phyloP scores from a whole-genome alignment of 2,329 filamentous ascomycete genomes.

The Malbranchea cinnamomea region DNA sequence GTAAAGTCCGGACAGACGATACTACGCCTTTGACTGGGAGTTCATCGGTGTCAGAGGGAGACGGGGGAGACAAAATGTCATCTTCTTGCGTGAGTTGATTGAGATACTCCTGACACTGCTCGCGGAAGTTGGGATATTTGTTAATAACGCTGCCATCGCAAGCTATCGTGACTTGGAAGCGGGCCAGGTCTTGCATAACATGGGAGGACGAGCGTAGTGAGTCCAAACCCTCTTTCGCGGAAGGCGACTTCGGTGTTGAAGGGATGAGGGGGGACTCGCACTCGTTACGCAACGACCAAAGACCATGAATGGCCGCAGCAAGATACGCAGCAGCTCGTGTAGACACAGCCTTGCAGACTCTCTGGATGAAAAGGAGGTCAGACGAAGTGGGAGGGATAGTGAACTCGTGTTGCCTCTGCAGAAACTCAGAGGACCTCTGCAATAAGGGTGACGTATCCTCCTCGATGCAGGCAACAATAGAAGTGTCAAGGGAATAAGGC shows the following conservation, averaged over 20 bases:
- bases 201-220: constrained; percentile 7
- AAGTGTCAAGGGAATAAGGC: constrained; percentile 45
- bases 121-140: constrained; percentile 35
- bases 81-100: constrained; percentile 24
- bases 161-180: constrained; percentile 27
- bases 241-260: constrained; percentile 11
- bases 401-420: constrained; percentile 39
- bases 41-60: neutral
- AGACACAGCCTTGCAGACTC: constrained; percentile 39
- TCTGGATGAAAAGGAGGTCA: constrained; percentile 41
- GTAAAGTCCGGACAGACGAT: constrained; percentile 8
- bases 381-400: constrained; percentile 28
- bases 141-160: constrained; percentile 38
- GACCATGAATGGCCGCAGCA: constrained; percentile 47
- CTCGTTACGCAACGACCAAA: constrained; percentile 41
- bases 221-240: constrained; percentile 13
- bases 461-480: constrained; percentile 43
- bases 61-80: neutral
- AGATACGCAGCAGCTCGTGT: constrained; percentile 46
- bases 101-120: constrained; percentile 29
- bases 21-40: constrained; percentile 1
- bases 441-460: constrained; percentile 26
- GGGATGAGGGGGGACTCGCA: constrained; percentile 22
- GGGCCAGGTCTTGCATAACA: constrained; percentile 10
- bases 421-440: constrained; percentile 26